Conservation (phyloP, 75 land plant species). For the Pinus tabuliformis region DNA sequence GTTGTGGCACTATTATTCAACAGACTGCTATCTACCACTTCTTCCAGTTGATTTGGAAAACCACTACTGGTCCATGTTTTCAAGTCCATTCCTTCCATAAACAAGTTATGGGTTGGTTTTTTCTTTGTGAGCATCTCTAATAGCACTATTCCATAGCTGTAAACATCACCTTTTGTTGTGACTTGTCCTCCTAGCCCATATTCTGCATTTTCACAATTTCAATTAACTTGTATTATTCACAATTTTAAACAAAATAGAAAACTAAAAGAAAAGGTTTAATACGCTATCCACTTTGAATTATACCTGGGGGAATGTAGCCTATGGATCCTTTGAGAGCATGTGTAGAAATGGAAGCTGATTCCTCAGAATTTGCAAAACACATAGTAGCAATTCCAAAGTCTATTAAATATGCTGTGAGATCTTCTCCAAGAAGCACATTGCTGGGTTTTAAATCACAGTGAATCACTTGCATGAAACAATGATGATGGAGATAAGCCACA, state of each 20-base stretch:
- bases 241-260: too few relatives aligned
- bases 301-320: slow-evolving; percentile 1
- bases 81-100: neutral
- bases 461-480: slow-evolving; percentile 4
- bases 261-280: neutral
- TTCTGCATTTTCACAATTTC: neutral
- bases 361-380: neutral
- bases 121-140: neutral
- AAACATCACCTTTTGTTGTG: slow-evolving; percentile 26
- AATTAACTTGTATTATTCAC: neutral
- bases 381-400: neutral
- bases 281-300: neutral
- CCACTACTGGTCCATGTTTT: neutral
- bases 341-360: neutral
- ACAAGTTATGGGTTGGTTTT: neutral
- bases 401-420: neutral
- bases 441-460: slow-evolving; percentile 2
- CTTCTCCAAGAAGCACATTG: slow-evolving; percentile 7
- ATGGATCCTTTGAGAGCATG: neutral
- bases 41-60: neutral
- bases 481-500: neutral
- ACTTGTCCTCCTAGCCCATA: neutral
- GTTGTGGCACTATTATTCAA: neutral
- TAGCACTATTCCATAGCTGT: slow-evolving; percentile 4
- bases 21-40: neutral